Percentiles rank a stretch among this genome's conserved stretches.
These are phyloP conservation scores for Arthroderma uncinatum DNA, from an alignment of 2,329 filamentous ascomycete species.

Conservation along the genomic window DNA sequence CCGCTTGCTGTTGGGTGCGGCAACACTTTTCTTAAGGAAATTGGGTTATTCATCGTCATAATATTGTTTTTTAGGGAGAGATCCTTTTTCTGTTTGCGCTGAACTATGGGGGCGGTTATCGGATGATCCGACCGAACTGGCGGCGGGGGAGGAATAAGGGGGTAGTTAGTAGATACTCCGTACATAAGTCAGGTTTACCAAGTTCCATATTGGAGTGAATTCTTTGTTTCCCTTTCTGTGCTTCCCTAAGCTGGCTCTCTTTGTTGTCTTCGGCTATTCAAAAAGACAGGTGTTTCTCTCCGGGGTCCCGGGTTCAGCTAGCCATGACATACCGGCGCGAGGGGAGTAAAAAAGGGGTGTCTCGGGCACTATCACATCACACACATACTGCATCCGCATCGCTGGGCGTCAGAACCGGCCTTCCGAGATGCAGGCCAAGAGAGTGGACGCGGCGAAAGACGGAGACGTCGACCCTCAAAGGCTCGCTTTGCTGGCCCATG, in stretches of 20 bases:
- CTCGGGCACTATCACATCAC: not conserved
- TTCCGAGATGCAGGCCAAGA: conserved; percentile 1
- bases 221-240: not conserved
- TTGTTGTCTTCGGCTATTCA: not conserved
- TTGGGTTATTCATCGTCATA: not conserved
- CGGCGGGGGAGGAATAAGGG: not conserved
- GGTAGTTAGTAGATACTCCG: not conserved
- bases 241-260: not conserved
- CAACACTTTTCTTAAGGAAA: not conserved
- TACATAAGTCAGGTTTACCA: not conserved
- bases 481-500: not conserved
- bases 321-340: not conserved
- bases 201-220: not conserved
- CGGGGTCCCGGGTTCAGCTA: not conserved
- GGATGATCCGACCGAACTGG: not conserved
- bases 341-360: not conserved
- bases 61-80: too few relatives aligned
- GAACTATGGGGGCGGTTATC: not conserved
- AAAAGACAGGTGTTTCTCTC: not conserved
- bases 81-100: not conserved
- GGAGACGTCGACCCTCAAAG: not conserved
- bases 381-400: not conserved
- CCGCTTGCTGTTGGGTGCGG: not conserved
- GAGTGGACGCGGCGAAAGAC: not conserved
- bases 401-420: not conserved